These are phyloP conservation scores for Crucibulum laeve DNA, from an alignment of 768 basidiomycete species.

Conservation along the genomic window DNA sequence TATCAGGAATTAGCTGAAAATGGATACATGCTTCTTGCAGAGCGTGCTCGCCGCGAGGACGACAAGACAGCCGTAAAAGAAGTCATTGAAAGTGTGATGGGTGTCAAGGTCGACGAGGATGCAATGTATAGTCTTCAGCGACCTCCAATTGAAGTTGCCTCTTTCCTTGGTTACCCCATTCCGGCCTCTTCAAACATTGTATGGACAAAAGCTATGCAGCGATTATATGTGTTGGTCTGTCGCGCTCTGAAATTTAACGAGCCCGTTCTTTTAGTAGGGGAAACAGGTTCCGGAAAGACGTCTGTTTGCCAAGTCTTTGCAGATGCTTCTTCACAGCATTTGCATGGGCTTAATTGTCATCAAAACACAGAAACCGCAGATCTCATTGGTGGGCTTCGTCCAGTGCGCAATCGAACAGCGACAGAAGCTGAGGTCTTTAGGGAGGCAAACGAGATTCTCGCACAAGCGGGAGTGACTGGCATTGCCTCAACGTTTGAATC, in stretches of 20 bases:
- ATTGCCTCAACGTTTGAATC: conserved; percentile 17
- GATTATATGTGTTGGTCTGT: conserved; percentile 78
- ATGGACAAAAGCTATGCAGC: conserved; percentile 93
- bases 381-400: conserved; percentile 89
- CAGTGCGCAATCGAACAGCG: conserved; percentile 70
- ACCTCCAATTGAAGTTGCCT: conserved; percentile 30
- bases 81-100: conserved; percentile 87
- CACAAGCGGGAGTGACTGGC: conserved; percentile 31
- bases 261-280: conserved; percentile 92
- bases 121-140: conserved; percentile 59
- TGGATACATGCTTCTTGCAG: conserved; percentile 96
- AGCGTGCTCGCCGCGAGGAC: conserved; percentile 79
- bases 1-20: conserved; percentile 94
- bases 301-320: conserved; percentile 93
- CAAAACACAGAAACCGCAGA: conserved; percentile 99
- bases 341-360: conserved; percentile 88
- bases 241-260: conserved; percentile 90
- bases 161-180: conserved; percentile 53
- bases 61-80: conserved; percentile 90
- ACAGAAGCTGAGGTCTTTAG: conserved; percentile 44
- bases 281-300: conserved; percentile 97
- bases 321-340: conserved; percentile 48
- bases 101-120: conserved; percentile 73
- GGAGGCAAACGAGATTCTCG: conserved; percentile 37
- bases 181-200: conserved; percentile 55